Evolutionary conservation across 2,329 filamentous ascomycete genomes (phyloP).

Genomic region (Hymenoscyphus albidus): DNA sequence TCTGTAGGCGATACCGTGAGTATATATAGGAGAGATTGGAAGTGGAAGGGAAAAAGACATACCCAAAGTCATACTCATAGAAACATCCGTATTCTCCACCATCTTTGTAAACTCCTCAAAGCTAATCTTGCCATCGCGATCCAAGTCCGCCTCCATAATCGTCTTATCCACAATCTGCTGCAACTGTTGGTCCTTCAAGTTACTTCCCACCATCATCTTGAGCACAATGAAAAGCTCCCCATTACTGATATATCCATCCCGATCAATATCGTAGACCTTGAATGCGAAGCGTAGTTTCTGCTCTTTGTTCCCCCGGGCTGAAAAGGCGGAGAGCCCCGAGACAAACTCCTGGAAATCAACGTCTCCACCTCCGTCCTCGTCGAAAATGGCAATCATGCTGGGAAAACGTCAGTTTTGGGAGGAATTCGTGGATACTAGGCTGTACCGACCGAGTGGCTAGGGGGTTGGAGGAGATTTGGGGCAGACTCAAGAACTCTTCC

Average conservation of each 20-base stretch:
- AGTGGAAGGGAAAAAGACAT: constrained; percentile 34
- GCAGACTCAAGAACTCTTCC: constrained; percentile 94
- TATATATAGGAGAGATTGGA: neutral
- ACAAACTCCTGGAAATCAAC: constrained; percentile 99
- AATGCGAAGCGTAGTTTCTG: constrained; percentile 98
- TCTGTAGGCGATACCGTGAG: neutral
- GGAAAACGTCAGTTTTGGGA: neutral
- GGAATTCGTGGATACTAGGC: neutral
- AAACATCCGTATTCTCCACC: constrained; percentile 89
- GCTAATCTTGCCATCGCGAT: constrained; percentile 95
- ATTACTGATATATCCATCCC: constrained; percentile 97
- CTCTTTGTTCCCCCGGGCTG: constrained; percentile 97
- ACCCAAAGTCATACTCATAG: constrained; percentile 72
- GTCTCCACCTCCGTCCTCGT: constrained; percentile 95
- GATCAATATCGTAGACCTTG: constrained; percentile 99
- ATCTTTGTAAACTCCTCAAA: constrained; percentile 99
- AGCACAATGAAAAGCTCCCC: constrained; percentile 98
- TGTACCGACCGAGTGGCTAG: constrained; percentile 75
- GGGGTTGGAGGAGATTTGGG: constrained; percentile 96
- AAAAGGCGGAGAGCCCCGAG: constrained; percentile 89
- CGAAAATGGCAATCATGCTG: constrained; percentile 98
- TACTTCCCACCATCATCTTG: constrained; percentile 99
- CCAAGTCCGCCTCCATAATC: constrained; percentile 97
- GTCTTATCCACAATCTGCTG: constrained; percentile 99
- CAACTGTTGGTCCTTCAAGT: constrained; percentile 96